Evolutionary conservation across 768 basidiomycete genomes (phyloP).

Genomic region (Tylopilus balloui): DNA sequence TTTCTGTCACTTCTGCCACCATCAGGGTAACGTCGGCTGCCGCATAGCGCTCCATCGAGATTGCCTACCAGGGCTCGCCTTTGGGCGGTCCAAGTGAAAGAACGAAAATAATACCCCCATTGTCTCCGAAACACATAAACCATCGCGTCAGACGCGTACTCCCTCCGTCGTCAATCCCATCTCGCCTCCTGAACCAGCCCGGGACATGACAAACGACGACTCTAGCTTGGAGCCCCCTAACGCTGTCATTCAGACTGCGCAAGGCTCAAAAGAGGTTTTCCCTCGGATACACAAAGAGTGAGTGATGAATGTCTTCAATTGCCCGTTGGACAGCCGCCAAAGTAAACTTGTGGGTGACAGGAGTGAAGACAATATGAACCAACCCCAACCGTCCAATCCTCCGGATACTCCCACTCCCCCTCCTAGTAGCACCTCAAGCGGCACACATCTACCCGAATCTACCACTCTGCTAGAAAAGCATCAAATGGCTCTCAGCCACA

Average conservation of each 20-base stretch:
- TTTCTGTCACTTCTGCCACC: too few relatives aligned
- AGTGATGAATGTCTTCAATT: constrained; percentile 1
- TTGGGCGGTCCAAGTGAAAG: too few relatives aligned
- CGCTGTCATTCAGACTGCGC: constrained; percentile 14
- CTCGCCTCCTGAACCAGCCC: background rate
- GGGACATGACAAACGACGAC: constrained; percentile 11
- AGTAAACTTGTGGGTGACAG: constrained; percentile 5
- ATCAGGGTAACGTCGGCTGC: too few relatives aligned
- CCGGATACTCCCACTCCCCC: constrained; percentile 4
- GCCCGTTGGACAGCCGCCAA: background rate
- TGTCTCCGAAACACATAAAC: too few relatives aligned
- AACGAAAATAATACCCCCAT: too few relatives aligned
- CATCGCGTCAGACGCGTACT: background rate
- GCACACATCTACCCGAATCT: constrained; percentile 43
- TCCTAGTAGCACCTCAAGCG: constrained; percentile 10
- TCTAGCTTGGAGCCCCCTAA: background rate
- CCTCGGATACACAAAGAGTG: constrained; percentile 5
- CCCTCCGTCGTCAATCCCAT: background rate
- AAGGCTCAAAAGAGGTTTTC: background rate
- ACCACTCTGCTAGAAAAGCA: constrained; percentile 33
- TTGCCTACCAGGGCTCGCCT: too few relatives aligned
- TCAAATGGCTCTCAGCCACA: constrained; percentile 25
- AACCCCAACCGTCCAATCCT: background rate
- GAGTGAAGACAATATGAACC: background rate
- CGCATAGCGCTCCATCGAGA: too few relatives aligned